Base-by-base conservation (phyloP, 345 rosid genomes). In the Melaleuca alternifolia region DNA sequence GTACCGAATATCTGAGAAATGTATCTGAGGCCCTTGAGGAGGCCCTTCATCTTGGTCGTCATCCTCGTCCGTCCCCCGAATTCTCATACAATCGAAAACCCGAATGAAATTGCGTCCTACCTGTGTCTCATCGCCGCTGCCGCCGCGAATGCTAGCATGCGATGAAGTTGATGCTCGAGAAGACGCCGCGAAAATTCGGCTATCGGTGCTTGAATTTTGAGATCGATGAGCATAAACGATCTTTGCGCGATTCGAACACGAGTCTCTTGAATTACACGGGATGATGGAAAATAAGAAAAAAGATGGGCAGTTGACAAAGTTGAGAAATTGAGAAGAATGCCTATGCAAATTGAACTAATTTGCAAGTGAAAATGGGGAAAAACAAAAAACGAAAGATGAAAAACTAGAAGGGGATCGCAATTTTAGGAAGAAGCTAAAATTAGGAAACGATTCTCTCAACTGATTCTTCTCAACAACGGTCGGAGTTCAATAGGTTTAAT, bases 381-480 rank as follows among this genome's bases (percentile, higher is more conserved):
- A 15, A 79, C n/a, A n/a, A 46, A 10, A 13, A 14, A 50, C 15
- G 41, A 51, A 9, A 30, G 87, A 89, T 87, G n/a, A 81, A 56
- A 84, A 89, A 83, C 90, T 87, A 88, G 59, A 88, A 86, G 71
- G 77, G 51, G 51, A 16, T 90, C 90, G 89, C 89, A 65, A 87
- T 89, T 91, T 86, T 87, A 88, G 91, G 91, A 46, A n/a, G 62
- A 54, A 33, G 48, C 81, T 37, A 71, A 71, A 4, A 37, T 71
- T 71, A 71, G 81, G 26, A 71, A 71, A 37, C 81, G 12, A 71
- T 41, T 37, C 81, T 71, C 81, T 71, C 10, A 71, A 71, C 81
- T 18, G 46, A 37, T 71, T 71, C 81, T 37, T 37, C 26, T 5
- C 81, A 71, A 71, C 81, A 71, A 71, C 81, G 81, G 81, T 71